Percentiles rank a stretch among this genome's conserved stretches.
Evolutionary conservation across 495 filamentous ascomycete genomes (phyloP).

Genomic region (Lophiostoma macrostomum): DNA sequence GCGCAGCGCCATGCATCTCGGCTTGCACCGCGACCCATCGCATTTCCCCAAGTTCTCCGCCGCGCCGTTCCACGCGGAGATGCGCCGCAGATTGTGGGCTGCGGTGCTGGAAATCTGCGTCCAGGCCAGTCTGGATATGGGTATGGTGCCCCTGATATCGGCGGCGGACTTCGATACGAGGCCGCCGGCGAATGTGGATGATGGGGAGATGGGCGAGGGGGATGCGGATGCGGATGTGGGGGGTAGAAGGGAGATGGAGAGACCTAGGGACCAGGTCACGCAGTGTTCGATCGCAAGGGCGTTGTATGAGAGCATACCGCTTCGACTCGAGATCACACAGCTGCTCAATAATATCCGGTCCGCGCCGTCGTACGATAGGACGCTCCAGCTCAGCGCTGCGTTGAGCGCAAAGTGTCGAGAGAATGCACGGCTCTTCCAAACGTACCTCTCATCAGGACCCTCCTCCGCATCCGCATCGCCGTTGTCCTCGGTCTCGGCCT

Average conservation of each 20-base stretch:
- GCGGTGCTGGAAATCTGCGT: slow-evolving; percentile 16
- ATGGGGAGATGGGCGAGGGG: slow-evolving; percentile 16
- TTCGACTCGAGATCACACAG: slow-evolving; percentile 12
- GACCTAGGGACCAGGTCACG: slow-evolving; percentile 3
- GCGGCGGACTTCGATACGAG: slow-evolving; percentile 9
- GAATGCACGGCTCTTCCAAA: slow-evolving; percentile 1
- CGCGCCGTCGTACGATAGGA: slow-evolving; percentile 13
- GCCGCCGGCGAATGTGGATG: slow-evolving; percentile 16
- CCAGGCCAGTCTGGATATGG: slow-evolving; percentile 18
- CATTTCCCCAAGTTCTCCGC: slow-evolving; percentile 9
- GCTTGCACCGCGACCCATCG: slow-evolving; percentile 20
- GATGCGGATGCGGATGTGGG: background rate
- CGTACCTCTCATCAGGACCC: background rate
- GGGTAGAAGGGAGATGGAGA: too few species aligned
- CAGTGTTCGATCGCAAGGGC: slow-evolving; percentile 7
- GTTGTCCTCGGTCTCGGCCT: too few species aligned
- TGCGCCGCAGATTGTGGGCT: slow-evolving; percentile 21
- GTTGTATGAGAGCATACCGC: background rate
- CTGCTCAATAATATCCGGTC: slow-evolving; percentile 13
- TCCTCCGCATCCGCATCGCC: too few species aligned
- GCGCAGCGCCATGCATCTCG: slow-evolving; percentile 24
- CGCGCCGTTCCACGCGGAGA: slow-evolving; percentile 8
- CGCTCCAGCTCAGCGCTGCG: slow-evolving; percentile 2
- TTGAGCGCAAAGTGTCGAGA: background rate
- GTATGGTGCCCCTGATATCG: slow-evolving; percentile 16